A percentile compares a stretch with the other conserved stretches of the same genome.
Evolutionary conservation across 768 basidiomycete genomes (phyloP).

Genomic region (Tricholomella constricta): DNA sequence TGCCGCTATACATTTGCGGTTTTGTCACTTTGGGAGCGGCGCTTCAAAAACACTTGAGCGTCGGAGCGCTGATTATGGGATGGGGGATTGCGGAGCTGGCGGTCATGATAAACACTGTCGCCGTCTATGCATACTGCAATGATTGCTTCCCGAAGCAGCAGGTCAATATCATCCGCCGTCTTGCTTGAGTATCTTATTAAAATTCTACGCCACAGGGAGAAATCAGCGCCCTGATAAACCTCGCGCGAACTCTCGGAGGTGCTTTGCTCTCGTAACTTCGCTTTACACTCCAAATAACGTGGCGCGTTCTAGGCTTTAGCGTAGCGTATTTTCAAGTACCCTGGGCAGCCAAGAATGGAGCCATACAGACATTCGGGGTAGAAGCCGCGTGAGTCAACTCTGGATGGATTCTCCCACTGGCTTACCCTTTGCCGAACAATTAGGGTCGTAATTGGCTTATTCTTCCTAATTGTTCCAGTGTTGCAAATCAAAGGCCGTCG

Average conservation of each 20-base stretch:
- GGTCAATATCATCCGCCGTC: constrained; percentile 10
- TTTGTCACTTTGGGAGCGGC: constrained; percentile 59
- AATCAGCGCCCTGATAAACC: constrained; percentile 61
- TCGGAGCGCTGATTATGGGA: constrained; percentile 61
- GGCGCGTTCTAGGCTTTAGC: constrained; percentile 61
- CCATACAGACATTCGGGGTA: constrained; percentile 60
- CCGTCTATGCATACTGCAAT: constrained; percentile 52
- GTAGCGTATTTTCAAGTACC: constrained; percentile 70
- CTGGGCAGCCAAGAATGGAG: constrained; percentile 62
- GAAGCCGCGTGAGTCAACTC: constrained; percentile 55
- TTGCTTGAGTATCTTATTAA: neutral
- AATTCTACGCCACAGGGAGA: no score
- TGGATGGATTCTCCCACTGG: neutral
- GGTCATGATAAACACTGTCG: constrained; percentile 62
- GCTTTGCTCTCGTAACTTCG: no score
- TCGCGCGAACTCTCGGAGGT: constrained; percentile 56
- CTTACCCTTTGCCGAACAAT: neutral
- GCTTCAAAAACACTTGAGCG: constrained; percentile 51
- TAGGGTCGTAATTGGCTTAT: constrained; percentile 52
- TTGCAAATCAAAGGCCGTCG: constrained; percentile 50
- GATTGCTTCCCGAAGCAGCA: constrained; percentile 33
- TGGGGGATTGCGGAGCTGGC: constrained; percentile 66
- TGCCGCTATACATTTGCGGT: constrained; percentile 60
- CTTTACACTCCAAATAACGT: no score
- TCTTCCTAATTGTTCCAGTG: constrained; percentile 51